Evolutionary conservation across 495 filamentous ascomycete genomes (phyloP), one percentile per base, ranked within the genome.

Genomic region (Penicillium manginii): DNA sequence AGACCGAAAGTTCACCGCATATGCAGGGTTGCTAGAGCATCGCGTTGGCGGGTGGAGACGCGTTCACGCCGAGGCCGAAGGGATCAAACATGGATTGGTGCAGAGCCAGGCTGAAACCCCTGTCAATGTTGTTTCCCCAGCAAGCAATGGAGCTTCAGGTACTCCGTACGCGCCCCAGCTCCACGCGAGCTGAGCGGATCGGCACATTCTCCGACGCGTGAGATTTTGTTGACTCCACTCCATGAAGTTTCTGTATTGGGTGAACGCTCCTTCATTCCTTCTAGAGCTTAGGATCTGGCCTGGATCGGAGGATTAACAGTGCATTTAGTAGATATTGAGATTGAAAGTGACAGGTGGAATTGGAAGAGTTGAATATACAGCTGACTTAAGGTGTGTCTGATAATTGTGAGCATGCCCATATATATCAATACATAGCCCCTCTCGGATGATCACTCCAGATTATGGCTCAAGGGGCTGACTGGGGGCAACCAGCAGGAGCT

Each of bases 201-300:
- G 37, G 48, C 55, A 65, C 58, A 58, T 65, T 61, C 50, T 56
- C 47, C 48, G 58, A 54, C 58, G 58, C 55, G 58, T 35, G 42
- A 49, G 39, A 50, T 23, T 31, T 29, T 57, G 26, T 48, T 35
- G 14, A n/a, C 39, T 58, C 59, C 63, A 63, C 60, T 57, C 45
- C n/a, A 12, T 18, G 47, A 60, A 58, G 32, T 43, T 63, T 62
- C 50, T 54, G 12, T 48, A 62, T 57, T 59, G 37, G 23, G 43
- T 62, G 46, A 37, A 54, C 49, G 43, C 47, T 60, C 59, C 55
- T 66, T 52, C 64, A 69, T 69, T 64, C 64, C 54, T 63, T 37
- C 39, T 47, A 55, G 48, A 54, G 56, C 50, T 64, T 62, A 21
- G 23, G 29, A 42, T 55, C 43, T 48, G 22, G n/a, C 49, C 40